Base-by-base conservation (phyloP, 1,284 basidiomycete species). In the Tilletia horrida region DNA sequence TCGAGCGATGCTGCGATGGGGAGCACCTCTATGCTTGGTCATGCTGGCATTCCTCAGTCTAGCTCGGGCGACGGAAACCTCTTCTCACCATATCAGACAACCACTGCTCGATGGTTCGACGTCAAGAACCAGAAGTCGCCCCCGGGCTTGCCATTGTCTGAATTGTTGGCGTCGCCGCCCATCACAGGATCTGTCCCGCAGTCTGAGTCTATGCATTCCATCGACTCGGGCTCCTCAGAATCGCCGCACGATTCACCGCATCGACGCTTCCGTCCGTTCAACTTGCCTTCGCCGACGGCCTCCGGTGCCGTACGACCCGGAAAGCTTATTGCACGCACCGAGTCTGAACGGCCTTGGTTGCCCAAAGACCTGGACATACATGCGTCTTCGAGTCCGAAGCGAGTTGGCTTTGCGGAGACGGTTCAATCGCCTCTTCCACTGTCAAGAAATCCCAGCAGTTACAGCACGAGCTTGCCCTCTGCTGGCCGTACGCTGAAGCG, bases 401-500 rank as follows among this genome's bases (percentile, higher is more conserved):
- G 25, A 8, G 52, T 25, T 4, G 52, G 27, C 14, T 55, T 55
- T 29, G 52, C 52, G 23, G 23, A 55, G 23, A 29, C 4, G 9
- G 9, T 55, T 1, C 23, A 21, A 13, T 27, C 52, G n/a, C 52
- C 52, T 6, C n/a, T 27, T 14, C 14, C n/a, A 6, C 25, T 21
- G 52, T 55, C 52, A 27, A 21, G 52, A 25, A 14, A 55, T 18
- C 23, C 8, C 1, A 55, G 52, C 25, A 14, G 18, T 25, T 21
- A 21, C 13, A 29, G 23, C 52, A 27, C 48, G 48, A 18, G n/a
- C 2, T n/a, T 7, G 18, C n/a, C 47, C 13, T 23, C 64, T 23
- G 61, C 63, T 14, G n/a, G 62, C 11, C 65, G 69, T 6, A 67
- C 29, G 16, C 64, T 69, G 4, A 65, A 68, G 45, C 68, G 68